Base-by-base conservation (phyloP, 202 grass and related monocot genomes). In the Schoenoplectus tabernaemontani region DNA sequence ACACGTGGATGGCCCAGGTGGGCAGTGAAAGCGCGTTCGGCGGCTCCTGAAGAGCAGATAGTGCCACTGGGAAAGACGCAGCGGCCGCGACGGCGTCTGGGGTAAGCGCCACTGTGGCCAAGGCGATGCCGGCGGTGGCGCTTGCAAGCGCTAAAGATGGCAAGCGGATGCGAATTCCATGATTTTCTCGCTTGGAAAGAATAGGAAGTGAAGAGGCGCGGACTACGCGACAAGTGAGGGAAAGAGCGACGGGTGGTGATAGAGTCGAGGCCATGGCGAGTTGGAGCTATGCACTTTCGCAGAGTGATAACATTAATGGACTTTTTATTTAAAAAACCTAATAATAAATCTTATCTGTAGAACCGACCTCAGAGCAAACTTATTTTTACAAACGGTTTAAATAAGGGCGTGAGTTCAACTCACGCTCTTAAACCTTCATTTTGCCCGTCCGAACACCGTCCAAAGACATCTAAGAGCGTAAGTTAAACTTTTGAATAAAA, bases 1-100 rank as follows among this genome's bases (percentile, higher is more conserved):
- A 98, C 50, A 98, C 86, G 78, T 98, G 95, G 77, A 98, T 76
- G 44, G 86, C 84, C 95, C 91, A 98, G 47, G 95, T 98, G 82
- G 95, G 91, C 24, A 98, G 81, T 17, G 91, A 94, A 22, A 98
- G 91, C 67, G 95, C 89, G 83, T 98, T 98, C 41, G 84, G 81
- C 39, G 95, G 95, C 75, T 97, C 87, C 57, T 84, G 80, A 41
- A 97, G 87, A 34, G 87, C 87, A 7, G 69, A 13, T 30, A 83
- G 32, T 3, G 57, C 54, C 32, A 79, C 38, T 10, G 86, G 81
- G 50, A 92, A 77, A 57, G 87, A 84, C 10, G 87, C 69, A 1
- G 88, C 82, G 13, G 28, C 28, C 28, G 86, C 57, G 8, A 61
- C 53, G 16, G 86, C 87, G 15, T 68, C 89, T 11, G 85, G 85